phyloP scores from a whole-genome alignment of 179 eudicot species.

The Amaranthus tricolor region DNA sequence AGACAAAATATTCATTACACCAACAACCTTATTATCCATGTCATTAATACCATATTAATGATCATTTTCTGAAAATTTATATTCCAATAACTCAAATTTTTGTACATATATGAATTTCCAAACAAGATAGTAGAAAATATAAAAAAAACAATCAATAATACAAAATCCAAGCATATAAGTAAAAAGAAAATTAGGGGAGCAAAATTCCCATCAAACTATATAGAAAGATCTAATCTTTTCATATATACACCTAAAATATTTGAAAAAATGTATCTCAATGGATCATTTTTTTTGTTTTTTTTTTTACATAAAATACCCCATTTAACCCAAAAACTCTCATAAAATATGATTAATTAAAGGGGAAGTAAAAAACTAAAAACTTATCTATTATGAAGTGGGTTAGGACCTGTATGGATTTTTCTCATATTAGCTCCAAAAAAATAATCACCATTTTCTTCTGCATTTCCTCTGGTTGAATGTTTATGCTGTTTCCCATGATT shows the following conservation, averaged over 20 bases:
- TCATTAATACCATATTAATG: constrained; percentile 15
- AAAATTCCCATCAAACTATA: constrained; percentile 4
- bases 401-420: constrained; percentile 82
- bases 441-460: constrained; percentile 25
- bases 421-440: constrained; percentile 70
- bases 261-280: constrained; percentile 13
- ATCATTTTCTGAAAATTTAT: constrained; percentile 19
- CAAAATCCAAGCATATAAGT: too few species aligned
- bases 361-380: constrained; percentile 7
- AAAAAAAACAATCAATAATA: background rate
- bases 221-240: constrained; percentile 35
- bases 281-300: background rate
- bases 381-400: constrained; percentile 91
- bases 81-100: constrained; percentile 6
- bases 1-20: constrained; percentile 37
- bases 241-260: constrained; percentile 36
- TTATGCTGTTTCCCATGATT: constrained; percentile 22
- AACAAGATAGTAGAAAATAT: background rate
- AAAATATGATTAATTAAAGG: background rate
- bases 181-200: background rate
- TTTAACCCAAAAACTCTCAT: too few species aligned
- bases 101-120: background rate
- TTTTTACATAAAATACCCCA: too few species aligned
- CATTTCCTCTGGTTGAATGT: constrained; percentile 2
- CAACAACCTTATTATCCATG: constrained; percentile 38